Conservation (phyloP, 768 basidiomycete genomes). For the Mycena amicta region DNA sequence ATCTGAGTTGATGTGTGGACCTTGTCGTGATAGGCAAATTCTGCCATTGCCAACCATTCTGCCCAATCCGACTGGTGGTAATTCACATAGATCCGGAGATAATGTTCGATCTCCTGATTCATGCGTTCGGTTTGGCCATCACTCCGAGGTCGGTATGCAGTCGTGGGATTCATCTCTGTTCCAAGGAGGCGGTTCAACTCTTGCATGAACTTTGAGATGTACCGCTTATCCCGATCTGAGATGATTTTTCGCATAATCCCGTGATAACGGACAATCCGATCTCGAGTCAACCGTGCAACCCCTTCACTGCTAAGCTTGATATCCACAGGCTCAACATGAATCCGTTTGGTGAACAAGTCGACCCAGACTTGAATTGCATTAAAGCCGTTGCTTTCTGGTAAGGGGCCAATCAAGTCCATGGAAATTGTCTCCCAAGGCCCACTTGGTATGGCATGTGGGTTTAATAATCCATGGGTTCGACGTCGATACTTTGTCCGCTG, state of each 20-base stretch:
- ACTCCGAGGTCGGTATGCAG: constrained; percentile 44
- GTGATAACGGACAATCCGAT: constrained; percentile 23
- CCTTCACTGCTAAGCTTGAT: too few species aligned
- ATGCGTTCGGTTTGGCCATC: constrained; percentile 44
- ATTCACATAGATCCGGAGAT: too few species aligned
- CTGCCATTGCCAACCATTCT: constrained; percentile 31
- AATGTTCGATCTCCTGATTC: too few species aligned
- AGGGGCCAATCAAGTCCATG: too few species aligned
- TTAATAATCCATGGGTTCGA: constrained; percentile 32
- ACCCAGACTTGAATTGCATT: background rate
- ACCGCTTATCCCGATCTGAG: constrained; percentile 10
- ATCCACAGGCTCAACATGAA: background rate
- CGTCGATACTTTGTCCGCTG: constrained; percentile 35
- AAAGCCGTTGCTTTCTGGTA: background rate
- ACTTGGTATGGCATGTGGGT: constrained; percentile 14
- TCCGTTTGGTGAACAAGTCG: background rate
- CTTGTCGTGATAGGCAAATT: constrained; percentile 38
- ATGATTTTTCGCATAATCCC: constrained; percentile 23
- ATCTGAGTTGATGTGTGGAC: constrained; percentile 28
- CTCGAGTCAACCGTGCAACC: constrained; percentile 23
- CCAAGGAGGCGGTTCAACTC: constrained; percentile 29
- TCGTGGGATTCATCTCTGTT: constrained; percentile 32
- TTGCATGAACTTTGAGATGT: constrained; percentile 30
- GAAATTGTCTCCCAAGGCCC: too few species aligned
- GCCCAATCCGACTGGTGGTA: constrained; percentile 39